Base-by-base conservation (phyloP, 1,139 yeast genomes). In the Spencermartinsiella ligniputridi region DNA sequence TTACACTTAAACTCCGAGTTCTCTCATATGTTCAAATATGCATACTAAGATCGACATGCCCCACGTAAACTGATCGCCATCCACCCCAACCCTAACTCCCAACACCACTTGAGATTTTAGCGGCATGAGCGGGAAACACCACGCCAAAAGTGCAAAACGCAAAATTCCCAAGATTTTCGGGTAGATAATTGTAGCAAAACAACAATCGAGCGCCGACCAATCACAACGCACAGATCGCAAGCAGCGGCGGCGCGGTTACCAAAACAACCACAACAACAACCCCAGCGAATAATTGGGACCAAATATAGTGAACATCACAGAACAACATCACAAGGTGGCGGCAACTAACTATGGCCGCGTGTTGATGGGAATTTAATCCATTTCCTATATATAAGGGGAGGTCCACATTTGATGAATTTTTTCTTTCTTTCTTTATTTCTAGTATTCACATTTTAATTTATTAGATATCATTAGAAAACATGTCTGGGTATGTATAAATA, bases 381-480 rank as follows among this genome's bases (percentile, higher is more conserved):
- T 27, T 27, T 27, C 32, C 32, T 27, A 27, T 27, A 27, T 27
- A 27, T 27, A 27, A 6, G 15, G n/a, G 8, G n/a, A 5, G 8
- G 32, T n/a, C 32, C 32, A 27, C 32, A 27, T 5, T 9, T 9
- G 6, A 9, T n/a, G 15, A 27, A 9, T 27, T 27, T 27, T 27
- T n/a, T n/a, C n/a, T n/a, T 15, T 27, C 8, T 6, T n/a, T 27
- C n/a, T 27, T 27, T 27, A 6, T n/a, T 27, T n/a, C 15, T 4
- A 27, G 8, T 27, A 11, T 27, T 11, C 12, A 27, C 15, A 6
- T 27, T 27, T 27, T 11, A 27, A 27, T 27, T n/a, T 27, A 27
- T 27, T 27, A 27, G 32, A 27, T 8, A 27, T n/a, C 15, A 27
- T n/a, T 27, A 27, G 32, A 27, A 27, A 27, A 27, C 32, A 27